Conservation (phyloP, 208 protist species). For the Trypanosoma lewisi region DNA sequence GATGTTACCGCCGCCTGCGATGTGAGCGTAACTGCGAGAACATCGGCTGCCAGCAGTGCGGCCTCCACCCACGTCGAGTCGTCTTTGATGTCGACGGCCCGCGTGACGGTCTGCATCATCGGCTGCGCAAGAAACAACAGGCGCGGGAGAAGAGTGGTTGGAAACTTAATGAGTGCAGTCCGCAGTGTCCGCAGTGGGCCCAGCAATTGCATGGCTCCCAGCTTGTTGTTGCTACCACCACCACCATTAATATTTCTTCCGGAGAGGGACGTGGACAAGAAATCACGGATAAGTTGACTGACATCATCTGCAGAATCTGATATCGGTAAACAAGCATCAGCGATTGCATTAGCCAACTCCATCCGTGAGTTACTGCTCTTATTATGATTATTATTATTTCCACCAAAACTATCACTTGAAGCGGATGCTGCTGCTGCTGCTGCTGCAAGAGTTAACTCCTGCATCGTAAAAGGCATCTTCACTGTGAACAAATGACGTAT, state of each 20-base stretch:
- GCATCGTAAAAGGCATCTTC: slow-evolving; percentile 65
- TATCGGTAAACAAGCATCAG: slow-evolving; percentile 36
- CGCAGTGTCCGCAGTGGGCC: slow-evolving; percentile 20
- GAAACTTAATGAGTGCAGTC: slow-evolving; percentile 13
- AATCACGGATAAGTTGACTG: slow-evolving; percentile 54
- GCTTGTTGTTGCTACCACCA: not conserved
- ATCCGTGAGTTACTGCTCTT: slow-evolving; percentile 10
- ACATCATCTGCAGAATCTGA: slow-evolving; percentile 48
- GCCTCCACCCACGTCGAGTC: not conserved
- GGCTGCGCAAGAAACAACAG: slow-evolving; percentile 24
- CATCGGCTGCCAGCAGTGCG: slow-evolving; percentile 6
- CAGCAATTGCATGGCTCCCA: not conserved
- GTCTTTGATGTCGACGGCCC: slow-evolving; percentile 7
- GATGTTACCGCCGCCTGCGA: slow-evolving; percentile 6
- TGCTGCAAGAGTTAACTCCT: slow-evolving; percentile 29
- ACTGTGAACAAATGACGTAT: slow-evolving; percentile 56
- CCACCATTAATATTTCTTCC: not conserved
- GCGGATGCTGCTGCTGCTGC: not conserved
- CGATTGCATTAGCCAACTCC: slow-evolving; percentile 49
- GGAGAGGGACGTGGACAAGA: slow-evolving; percentile 32
- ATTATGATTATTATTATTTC: not conserved
- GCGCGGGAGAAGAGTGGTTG: slow-evolving; percentile 12
- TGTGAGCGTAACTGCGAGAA: slow-evolving; percentile 9
- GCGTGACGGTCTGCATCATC: slow-evolving; percentile 25
- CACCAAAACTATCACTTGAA: no score